Conservation (phyloP, 257 asterid genomes). For the Pogostemon cablin region DNA sequence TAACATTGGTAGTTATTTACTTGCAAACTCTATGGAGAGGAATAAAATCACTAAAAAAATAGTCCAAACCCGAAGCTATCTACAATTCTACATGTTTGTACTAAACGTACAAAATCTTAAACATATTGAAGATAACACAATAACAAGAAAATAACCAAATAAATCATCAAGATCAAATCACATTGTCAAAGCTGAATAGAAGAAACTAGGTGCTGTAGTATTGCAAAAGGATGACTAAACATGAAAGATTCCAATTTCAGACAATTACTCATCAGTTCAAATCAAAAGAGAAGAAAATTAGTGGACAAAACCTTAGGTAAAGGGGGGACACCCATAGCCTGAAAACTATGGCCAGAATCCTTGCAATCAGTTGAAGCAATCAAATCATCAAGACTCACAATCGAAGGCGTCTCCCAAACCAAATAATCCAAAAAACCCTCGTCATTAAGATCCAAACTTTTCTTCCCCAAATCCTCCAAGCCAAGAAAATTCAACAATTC, state of each 20-base stretch:
- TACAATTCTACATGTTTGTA: too few relatives aligned
- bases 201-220: background rate
- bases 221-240: background rate
- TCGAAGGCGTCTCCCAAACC: slow-evolving; percentile 86
- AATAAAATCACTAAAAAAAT: too few relatives aligned
- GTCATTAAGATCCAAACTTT: slow-evolving; percentile 35
- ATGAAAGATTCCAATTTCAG: background rate
- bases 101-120: background rate
- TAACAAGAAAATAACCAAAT: background rate
- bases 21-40: too few relatives aligned
- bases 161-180: slow-evolving; percentile 2
- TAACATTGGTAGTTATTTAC: background rate
- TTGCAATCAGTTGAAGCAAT: slow-evolving; percentile 47
- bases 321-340: slow-evolving; percentile 91
- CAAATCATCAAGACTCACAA: slow-evolving; percentile 78
- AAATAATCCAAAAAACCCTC: slow-evolving; percentile 57
- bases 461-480: slow-evolving; percentile 74
- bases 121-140: background rate
- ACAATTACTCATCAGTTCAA: background rate
- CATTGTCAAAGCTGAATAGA: background rate
- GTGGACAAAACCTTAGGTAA: slow-evolving; percentile 75
- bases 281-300: background rate
- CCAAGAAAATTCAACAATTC: slow-evolving; percentile 69
- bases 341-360: slow-evolving; percentile 54
- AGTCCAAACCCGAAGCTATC: too few relatives aligned